A percentile compares a stretch with the other conserved stretches of the same genome.
These are phyloP conservation scores for Saccharomycopsis sp. DNA, from an alignment of 805 yeast species.

Conservation along the genomic window DNA sequence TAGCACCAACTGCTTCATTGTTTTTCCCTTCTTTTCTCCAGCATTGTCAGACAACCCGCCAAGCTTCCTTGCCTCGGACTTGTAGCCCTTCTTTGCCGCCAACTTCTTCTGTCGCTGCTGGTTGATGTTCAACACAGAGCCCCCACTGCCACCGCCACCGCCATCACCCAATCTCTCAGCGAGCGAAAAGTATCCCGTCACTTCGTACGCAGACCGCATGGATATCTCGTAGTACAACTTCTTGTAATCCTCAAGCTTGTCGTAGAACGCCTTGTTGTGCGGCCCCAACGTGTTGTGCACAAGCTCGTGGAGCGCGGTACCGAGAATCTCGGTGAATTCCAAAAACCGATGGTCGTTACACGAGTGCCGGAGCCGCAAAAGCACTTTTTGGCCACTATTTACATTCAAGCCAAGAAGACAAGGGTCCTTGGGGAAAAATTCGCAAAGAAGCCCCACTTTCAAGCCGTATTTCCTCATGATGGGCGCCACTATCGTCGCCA, in stretches of 20 bases:
- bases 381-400: constrained; percentile 63
- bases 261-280: constrained; percentile 67
- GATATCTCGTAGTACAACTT: constrained; percentile 39
- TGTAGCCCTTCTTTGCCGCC: constrained; percentile 32
- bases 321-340: constrained; percentile 58
- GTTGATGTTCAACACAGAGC: constrained; percentile 23
- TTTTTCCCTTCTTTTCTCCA: constrained; percentile 20
- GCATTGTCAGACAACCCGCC: constrained; percentile 24
- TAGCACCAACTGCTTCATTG: constrained; percentile 37
- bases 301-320: constrained; percentile 82
- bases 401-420: constrained; percentile 73
- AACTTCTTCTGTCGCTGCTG: constrained; percentile 36
- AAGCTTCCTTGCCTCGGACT: constrained; percentile 32
- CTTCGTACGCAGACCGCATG: constrained; percentile 33
- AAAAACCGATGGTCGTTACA: constrained; percentile 43
- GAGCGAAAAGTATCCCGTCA: constrained; percentile 42
- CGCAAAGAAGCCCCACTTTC: constrained; percentile 60
- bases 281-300: constrained; percentile 76
- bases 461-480: constrained; percentile 60
- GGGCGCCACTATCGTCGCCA: constrained; percentile 68
- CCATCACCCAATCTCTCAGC: constrained; percentile 38
- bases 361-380: constrained; percentile 53
- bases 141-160: constrained; percentile 17
- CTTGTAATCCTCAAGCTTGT: constrained; percentile 51
- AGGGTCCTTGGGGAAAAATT: constrained; percentile 68